Percentiles rank a stretch among this genome's conserved stretches.
Conservation (phyloP, 768 basidiomycete species). For the Trametes villosa region DNA sequence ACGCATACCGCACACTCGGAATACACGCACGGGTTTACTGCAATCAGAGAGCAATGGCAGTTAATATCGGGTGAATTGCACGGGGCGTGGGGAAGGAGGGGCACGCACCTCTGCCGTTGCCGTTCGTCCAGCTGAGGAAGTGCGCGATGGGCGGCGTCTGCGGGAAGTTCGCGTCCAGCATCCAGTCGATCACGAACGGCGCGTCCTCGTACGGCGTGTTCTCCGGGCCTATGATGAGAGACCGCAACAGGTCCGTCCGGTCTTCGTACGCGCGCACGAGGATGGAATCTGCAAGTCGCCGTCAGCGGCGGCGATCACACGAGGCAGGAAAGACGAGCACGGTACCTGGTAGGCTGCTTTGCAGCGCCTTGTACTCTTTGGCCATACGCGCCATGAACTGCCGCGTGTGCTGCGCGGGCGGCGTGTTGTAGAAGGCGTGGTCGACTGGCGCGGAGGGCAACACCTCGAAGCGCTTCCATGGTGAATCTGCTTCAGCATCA, state of each 20-base stretch:
- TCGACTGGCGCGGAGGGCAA: constrained; percentile 76
- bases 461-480: constrained; percentile 88
- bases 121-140: constrained; percentile 94
- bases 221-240: constrained; percentile 88
- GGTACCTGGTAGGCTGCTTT: constrained; percentile 80
- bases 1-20: background rate
- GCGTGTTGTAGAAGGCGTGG: constrained; percentile 75
- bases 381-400: constrained; percentile 74
- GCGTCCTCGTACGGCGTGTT: constrained; percentile 96
- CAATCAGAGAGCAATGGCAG: background rate
- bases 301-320: background rate
- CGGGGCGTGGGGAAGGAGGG: too few species aligned
- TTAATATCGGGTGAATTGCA: too few species aligned
- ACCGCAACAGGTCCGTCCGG: constrained; percentile 82
- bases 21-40: constrained; percentile 82
- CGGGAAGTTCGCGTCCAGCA: constrained; percentile 83
- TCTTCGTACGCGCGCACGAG: constrained; percentile 91
- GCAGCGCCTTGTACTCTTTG: constrained; percentile 82
- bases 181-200: constrained; percentile 95
- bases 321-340: constrained; percentile 19
- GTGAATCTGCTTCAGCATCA: constrained; percentile 39
- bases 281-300: constrained; percentile 67
- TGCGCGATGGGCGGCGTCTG: constrained; percentile 84
- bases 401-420: constrained; percentile 68
- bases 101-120: constrained; percentile 79